These are phyloP conservation scores for Termitomyces sp. DNA, from an alignment of 768 basidiomycete genomes.

Conservation along the genomic window DNA sequence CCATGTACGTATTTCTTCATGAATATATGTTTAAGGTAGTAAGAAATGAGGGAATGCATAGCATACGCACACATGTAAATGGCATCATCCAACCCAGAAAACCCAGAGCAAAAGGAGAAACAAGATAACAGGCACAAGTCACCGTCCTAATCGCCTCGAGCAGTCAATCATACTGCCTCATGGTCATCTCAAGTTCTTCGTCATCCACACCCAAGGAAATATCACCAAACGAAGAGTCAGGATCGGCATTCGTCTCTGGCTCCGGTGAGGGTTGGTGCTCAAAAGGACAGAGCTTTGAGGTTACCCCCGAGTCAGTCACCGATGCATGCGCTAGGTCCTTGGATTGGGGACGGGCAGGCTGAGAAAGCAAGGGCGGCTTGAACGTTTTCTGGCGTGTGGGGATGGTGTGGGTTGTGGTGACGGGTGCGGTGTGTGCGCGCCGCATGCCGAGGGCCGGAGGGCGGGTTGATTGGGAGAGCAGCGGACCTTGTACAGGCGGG, in stretches of 20 bases:
- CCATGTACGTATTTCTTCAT: not conserved
- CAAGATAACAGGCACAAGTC: not conserved
- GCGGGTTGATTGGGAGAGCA: constrained; percentile 16
- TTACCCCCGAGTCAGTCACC: not conserved
- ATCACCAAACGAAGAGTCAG: constrained; percentile 23
- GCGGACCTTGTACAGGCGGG: not conserved
- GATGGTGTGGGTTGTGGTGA: constrained; percentile 11
- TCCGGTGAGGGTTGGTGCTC: not conserved
- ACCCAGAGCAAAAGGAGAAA: not conserved
- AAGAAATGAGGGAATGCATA: not conserved
- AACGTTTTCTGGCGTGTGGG: constrained; percentile 30
- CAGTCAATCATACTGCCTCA: constrained; percentile 22
- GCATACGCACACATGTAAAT: not conserved
- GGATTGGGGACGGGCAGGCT: constrained; percentile 12
- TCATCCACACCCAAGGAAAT: constrained; percentile 21
- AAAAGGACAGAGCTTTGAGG: not conserved
- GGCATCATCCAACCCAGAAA: not conserved
- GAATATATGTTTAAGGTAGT: not conserved
- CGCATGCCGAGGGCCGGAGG: constrained; percentile 36
- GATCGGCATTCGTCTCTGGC: constrained; percentile 10
- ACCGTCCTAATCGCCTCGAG: no score
- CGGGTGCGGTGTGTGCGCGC: constrained; percentile 23
- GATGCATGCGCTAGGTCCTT: not conserved
- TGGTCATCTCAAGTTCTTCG: constrained; percentile 20
- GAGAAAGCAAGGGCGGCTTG: constrained; percentile 29